A percentile compares a stretch with the other conserved stretches of the same genome.
Conservation (phyloP, 192 early-diverging fungal genomes). For the Powellomyces hirtus region DNA sequence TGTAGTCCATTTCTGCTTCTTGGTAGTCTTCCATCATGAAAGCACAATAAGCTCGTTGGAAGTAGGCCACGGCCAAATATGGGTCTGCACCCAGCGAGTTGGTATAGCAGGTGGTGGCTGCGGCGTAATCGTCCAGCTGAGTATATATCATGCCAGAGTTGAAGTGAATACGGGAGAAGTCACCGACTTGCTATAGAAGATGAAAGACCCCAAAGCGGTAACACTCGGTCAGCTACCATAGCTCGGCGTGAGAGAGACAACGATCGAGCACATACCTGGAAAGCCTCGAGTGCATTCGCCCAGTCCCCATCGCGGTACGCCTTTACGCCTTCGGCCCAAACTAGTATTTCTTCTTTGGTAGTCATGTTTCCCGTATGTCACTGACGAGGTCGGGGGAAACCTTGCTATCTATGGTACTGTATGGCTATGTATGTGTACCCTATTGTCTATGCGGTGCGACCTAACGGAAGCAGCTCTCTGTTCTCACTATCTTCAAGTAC, state of each 20-base stretch:
- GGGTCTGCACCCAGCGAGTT: conserved; percentile 75
- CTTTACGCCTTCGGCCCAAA: conserved; percentile 32
- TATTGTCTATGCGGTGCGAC: no score
- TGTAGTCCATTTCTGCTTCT: conserved; percentile 76
- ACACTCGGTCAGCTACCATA: no score
- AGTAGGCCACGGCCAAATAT: conserved; percentile 92
- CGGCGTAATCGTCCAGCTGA: conserved; percentile 68
- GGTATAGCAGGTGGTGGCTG: conserved; percentile 54
- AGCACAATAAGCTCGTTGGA: conserved; percentile 82
- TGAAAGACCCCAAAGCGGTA: no score
- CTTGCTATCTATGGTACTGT: no score
- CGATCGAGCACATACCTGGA: no score
- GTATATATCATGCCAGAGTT: conserved; percentile 86
- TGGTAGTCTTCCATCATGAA: conserved; percentile 71
- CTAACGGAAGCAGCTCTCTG: no score
- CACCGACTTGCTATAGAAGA: conserved; percentile 62
- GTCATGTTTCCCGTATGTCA: no score
- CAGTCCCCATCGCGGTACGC: conserved; percentile 30
- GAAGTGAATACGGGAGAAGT: conserved; percentile 88
- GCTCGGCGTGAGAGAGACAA: no score
- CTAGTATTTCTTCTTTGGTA: conserved; percentile 34
- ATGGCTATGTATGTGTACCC: no score
- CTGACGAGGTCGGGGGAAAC: no score
- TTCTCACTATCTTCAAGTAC: no score
- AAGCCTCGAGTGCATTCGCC: conserved; percentile 20